Base-by-base conservation (phyloP, 2,329 filamentous ascomycete species). In the Ophidiomyces ophidiicola region DNA sequence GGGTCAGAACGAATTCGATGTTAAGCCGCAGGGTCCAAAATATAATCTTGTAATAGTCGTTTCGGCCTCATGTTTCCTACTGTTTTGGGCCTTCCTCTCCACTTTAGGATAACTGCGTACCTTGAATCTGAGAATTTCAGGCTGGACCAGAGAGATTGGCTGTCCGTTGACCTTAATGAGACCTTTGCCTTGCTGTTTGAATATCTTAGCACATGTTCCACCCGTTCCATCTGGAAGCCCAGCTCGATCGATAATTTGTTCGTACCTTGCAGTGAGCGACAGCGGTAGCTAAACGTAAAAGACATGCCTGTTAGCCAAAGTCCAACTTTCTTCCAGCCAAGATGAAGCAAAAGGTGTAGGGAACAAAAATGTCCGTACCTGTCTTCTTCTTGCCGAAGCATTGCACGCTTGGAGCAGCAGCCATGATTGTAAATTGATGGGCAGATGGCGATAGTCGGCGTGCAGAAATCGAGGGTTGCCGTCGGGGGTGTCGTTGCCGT, bases 311-410 rank as follows among this genome's bases (percentile, higher is more conserved):
- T 60, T 52, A 62, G 57, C 45, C 58, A 51, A 51, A 50, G 6
- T 11, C 6, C 29, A 20, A 6, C 31, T 44, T 39, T 32, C 20
- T 32, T 29, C 25, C 19, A 29, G 34, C 41, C 28, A n/a, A 21
- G 6, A 17, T 37, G 34, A 38, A 4, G 11, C 44, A 18, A n/a
- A n/a, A n/a, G n/a, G n/a, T n/a, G n/a, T n/a, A n/a, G n/a, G n/a
- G 28, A 15, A 30, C 4, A 10, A 18, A 28, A 36, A n/a, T 28
- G n/a, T 35, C 52, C 62, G 51, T 59, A 70, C 67, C 68, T 64
- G 78, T 86, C 77, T 83, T 85, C 78, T 87, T 87, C 81, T 94
- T 94, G 80, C 87, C 87, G 82, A 96, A 94, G 82, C 86, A 94
- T 78, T 94, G 86, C 61, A 86, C 82, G 69, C 77, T 82, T 71